These are phyloP conservation scores for Camelina hispida DNA, from an alignment of 345 rosid genomes.

Conservation along the genomic window DNA sequence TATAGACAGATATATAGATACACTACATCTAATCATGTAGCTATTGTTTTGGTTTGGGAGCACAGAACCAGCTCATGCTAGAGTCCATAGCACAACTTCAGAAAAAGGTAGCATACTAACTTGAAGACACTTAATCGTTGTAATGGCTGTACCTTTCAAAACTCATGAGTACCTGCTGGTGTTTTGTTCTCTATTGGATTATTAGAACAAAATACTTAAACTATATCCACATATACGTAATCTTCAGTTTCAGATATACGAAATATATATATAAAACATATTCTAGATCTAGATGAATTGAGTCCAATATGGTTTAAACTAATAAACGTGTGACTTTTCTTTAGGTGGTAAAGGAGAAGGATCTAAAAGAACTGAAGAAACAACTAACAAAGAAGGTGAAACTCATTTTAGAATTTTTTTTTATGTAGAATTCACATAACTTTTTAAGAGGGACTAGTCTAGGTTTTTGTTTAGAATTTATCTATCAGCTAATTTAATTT, in stretches of 20 bases:
- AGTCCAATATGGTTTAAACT: neutral
- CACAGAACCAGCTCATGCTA: slow-evolving; percentile 73
- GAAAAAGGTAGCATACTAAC: slow-evolving; percentile 56
- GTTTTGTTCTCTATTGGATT: neutral
- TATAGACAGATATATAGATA: neutral
- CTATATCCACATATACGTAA: neutral
- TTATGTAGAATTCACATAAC: neutral
- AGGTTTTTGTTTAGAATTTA: neutral
- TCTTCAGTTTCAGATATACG: neutral
- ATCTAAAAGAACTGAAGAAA: slow-evolving; percentile 60
- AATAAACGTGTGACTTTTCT: neutral
- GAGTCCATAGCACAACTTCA: slow-evolving; percentile 69
- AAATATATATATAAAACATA: neutral
- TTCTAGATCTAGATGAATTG: neutral
- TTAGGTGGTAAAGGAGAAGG: slow-evolving; percentile 57
- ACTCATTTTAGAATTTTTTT: neutral
- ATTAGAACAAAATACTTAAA: neutral
- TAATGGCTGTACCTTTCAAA: slow-evolving; percentile 3
- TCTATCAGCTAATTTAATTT: neutral
- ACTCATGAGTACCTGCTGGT: neutral
- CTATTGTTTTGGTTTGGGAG: slow-evolving; percentile 28
- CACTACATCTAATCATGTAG: slow-evolving; percentile 24
- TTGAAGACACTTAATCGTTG: neutral
- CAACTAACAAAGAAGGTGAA: slow-evolving; percentile 65
- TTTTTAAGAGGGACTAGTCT: neutral